Evolutionary conservation across 2,329 filamentous ascomycete genomes (phyloP), one percentile per base, ranked within the genome.

Genomic region (Colletotrichum eremochloae): DNA sequence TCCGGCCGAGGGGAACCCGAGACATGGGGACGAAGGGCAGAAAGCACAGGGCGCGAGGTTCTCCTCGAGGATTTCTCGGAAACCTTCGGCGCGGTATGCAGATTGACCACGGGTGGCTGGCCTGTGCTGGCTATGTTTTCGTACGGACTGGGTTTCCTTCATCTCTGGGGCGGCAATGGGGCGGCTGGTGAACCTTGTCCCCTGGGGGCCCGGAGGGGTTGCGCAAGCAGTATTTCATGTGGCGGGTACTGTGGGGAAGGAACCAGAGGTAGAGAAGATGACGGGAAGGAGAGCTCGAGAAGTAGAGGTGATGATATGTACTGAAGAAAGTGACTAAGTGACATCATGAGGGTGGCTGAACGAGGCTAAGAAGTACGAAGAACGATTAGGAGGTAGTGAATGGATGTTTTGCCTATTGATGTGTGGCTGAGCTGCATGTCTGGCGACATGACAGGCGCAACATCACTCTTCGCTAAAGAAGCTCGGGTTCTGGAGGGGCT

Each of bases 1-100:
- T 67, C 76, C 77, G 77, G 77, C 75, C 77, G 76, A 78, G 76
- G 74, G 77, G 76, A 77, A 77, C 73, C 73, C 73, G 73, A 74
- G 73, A 68, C 64, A 74, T 60, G 71, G 60, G 68, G 66, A 68
- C 33, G 24, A 57, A 29, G 55, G 24, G 57, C 48, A 60, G 48
- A 40, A 61, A 46, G 53, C 52, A 38, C 38, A 53, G 33, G 40
- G 29, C 62, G 55, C 61, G 46, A 46, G 58, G 50, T 53, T 55
- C 48, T 36, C 66, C 67, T 67, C 71, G 74, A 75, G 72, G 74
- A 75, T 75, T 75, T 75, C 65, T 74, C 74, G 74, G 74, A 72
- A 75, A 61, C 53, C 33, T 48, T 72, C 73, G 73, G 70, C 70
- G 70, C 61, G 66, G 53, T 70, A 40, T 65, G 55, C 46, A 72